Evolutionary conservation across 164 flowering plant genomes (phyloP).

Genomic region (Warburgia ugandensis): DNA sequence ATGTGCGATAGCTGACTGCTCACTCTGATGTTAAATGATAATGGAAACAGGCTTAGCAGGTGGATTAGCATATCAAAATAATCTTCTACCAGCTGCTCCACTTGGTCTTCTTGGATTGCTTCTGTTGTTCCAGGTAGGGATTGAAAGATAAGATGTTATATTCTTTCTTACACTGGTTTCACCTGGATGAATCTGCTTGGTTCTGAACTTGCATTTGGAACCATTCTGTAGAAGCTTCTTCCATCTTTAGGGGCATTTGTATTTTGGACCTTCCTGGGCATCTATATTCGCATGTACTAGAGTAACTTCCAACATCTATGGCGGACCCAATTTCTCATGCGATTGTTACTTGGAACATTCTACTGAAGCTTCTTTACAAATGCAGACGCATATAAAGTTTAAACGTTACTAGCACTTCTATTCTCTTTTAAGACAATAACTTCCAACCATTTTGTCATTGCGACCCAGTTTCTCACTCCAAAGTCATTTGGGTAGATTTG

Average conservation of each 20-base stretch:
- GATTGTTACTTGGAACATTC: too few relatives aligned
- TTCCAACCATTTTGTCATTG: too few relatives aligned
- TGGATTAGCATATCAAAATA: constrained; percentile 63
- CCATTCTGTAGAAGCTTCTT: not conserved
- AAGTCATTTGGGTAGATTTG: too few relatives aligned
- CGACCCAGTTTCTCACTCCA: too few relatives aligned
- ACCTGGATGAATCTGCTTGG: not conserved
- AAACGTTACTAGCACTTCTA: too few relatives aligned
- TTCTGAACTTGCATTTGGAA: too few relatives aligned
- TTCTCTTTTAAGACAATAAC: too few relatives aligned
- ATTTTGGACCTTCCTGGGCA: not conserved
- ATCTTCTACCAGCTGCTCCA: constrained; percentile 72
- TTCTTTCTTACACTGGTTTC: not conserved
- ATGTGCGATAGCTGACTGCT: not conserved
- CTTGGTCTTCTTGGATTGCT: constrained; percentile 84
- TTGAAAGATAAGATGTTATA: not conserved
- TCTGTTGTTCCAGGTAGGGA: constrained; percentile 65
- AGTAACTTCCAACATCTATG: too few relatives aligned
- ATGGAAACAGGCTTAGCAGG: constrained; percentile 66
- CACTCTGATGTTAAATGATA: constrained; percentile 3
- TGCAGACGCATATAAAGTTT: too few relatives aligned
- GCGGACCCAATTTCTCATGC: too few relatives aligned
- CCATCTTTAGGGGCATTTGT: not conserved
- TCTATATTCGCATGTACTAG: too few relatives aligned
- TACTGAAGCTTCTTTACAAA: too few relatives aligned